These are phyloP conservation scores for Eutrema japonicum DNA, from an alignment of 345 rosid species.

Conservation along the genomic window DNA sequence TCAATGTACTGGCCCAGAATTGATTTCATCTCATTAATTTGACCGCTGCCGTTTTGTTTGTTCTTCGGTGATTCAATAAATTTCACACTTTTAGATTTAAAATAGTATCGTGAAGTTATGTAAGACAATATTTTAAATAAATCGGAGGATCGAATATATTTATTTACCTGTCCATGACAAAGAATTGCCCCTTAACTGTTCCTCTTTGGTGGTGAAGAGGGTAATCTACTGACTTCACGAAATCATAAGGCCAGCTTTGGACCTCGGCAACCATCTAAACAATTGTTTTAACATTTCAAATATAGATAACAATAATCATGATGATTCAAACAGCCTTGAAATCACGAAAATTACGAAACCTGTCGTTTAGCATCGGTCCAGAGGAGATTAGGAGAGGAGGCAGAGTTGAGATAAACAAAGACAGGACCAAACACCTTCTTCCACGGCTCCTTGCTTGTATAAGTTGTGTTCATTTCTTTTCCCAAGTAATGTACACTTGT, in stretches of 20 bases:
- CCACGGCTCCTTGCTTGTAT: conserved; percentile 66
- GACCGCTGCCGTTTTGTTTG: no score
- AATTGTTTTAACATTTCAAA: background rate
- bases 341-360: conserved; percentile 44
- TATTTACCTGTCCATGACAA: conserved; percentile 62
- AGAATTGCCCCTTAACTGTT: conserved; percentile 58
- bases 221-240: conserved; percentile 56
- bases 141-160: background rate
- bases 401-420: conserved; percentile 72
- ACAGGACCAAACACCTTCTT: conserved; percentile 86
- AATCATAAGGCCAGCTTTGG: conserved; percentile 73
- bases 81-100: background rate
- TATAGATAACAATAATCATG: background rate
- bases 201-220: conserved; percentile 63
- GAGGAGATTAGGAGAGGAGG: conserved; percentile 41
- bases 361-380: conserved; percentile 86
- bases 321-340: background rate
- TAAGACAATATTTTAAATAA: background rate
- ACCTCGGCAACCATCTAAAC: conserved; percentile 61
- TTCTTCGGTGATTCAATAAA: no score
- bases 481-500: conserved; percentile 83
- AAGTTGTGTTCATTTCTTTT: conserved; percentile 56
- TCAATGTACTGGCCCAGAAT: no score
- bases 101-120: background rate
- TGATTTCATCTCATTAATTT: no score